phyloP scores from a whole-genome alignment of 768 basidiomycete species.

The Hypholoma sublateritium region DNA sequence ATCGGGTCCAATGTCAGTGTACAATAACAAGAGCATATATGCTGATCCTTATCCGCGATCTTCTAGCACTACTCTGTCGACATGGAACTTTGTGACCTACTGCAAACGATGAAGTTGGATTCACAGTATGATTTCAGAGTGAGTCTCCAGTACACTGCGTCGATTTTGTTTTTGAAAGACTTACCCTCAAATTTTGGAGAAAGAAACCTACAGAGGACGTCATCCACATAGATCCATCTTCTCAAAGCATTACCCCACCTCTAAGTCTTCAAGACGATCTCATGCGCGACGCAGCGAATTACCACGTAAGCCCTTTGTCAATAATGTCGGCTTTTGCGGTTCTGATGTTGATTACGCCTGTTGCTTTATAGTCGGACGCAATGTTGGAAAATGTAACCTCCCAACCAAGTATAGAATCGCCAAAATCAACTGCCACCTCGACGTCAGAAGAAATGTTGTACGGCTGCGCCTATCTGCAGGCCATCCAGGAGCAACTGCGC shows the following conservation, averaged over 20 bases:
- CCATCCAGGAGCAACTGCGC: slow-evolving; percentile 57
- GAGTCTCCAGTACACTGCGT: slow-evolving; percentile 9
- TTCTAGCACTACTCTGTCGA: slow-evolving; percentile 27
- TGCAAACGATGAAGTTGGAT: slow-evolving; percentile 51
- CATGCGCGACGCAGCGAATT: slow-evolving; percentile 46
- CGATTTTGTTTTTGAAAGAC: not conserved
- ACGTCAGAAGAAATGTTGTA: slow-evolving; percentile 24
- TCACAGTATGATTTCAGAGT: slow-evolving; percentile 30
- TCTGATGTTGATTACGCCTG: not conserved
- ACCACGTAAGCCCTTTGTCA: slow-evolving; percentile 33
- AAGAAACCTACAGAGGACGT: slow-evolving; percentile 35
- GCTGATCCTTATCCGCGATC: not conserved
- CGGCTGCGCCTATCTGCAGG: slow-evolving; percentile 65
- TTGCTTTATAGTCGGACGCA: slow-evolving; percentile 39
- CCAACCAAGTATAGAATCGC: slow-evolving; percentile 31
- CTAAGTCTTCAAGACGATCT: slow-evolving; percentile 35
- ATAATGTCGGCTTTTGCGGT: not conserved
- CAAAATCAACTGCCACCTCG: slow-evolving; percentile 18
- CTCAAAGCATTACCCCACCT: slow-evolving; percentile 13
- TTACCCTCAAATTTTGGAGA: slow-evolving; percentile 33
- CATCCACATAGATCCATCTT: slow-evolving; percentile 9
- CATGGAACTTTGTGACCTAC: slow-evolving; percentile 52
- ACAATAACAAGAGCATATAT: not conserved
- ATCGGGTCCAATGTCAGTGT: slow-evolving; percentile 21
- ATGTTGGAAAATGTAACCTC: slow-evolving; percentile 42